These are phyloP conservation scores for Helianthus tuberosus DNA, from an alignment of 129 eudicot genomes.

Conservation along the genomic window DNA sequence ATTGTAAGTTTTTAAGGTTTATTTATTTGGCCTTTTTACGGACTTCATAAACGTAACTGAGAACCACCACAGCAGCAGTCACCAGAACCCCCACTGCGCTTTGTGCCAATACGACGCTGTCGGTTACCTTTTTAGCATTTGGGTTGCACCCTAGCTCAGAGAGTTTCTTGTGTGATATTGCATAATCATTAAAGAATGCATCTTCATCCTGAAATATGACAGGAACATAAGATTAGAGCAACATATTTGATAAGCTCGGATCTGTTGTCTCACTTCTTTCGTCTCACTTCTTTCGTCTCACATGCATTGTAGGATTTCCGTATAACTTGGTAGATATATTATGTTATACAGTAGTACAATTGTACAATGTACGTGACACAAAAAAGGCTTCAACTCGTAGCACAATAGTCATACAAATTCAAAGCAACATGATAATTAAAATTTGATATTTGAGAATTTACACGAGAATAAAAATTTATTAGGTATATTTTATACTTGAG, in stretches of 20 bases:
- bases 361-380: not conserved
- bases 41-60: conserved; percentile 75
- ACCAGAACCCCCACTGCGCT: conserved; percentile 88
- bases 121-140: conserved; percentile 50
- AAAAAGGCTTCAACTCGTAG: not conserved
- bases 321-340: conserved; percentile 5
- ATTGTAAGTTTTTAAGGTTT: not conserved
- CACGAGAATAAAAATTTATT: not conserved
- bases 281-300: not conserved
- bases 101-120: conserved; percentile 72
- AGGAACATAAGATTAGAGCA: conserved; percentile 32
- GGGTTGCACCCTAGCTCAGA: conserved; percentile 89
- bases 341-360: conserved; percentile 12
- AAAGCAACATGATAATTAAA: not conserved
- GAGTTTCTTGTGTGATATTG: conserved; percentile 91
- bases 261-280: not conserved
- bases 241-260: conserved; percentile 9
- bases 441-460: not conserved
- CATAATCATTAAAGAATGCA: conserved; percentile 82
- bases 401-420: not conserved
- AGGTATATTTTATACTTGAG: not conserved
- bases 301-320: not conserved
- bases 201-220: conserved; percentile 80
- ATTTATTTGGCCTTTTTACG: conserved; percentile 64
- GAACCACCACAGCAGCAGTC: conserved; percentile 83